phyloP scores from a whole-genome alignment of 116 monocot species.

The Thalassia testudinum region DNA sequence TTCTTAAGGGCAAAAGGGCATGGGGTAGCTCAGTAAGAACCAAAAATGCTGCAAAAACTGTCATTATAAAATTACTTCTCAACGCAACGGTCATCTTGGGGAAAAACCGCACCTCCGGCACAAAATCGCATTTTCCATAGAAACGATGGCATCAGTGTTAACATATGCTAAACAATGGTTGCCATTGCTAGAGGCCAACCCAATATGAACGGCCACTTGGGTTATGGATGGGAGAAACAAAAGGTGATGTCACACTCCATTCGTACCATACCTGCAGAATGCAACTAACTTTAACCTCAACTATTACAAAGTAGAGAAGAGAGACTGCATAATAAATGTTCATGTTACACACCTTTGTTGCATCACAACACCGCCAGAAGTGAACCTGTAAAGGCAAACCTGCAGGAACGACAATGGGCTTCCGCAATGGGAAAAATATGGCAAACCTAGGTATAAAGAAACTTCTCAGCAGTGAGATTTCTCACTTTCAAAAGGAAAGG shows the following conservation, averaged over 20 bases:
- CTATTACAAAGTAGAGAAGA: background rate
- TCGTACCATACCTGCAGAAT: conserved; percentile 83
- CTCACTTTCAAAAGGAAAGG: background rate
- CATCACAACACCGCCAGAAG: conserved; percentile 67
- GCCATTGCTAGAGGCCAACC: conserved; percentile 48
- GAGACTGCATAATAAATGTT: background rate
- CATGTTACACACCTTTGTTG: conserved; percentile 41
- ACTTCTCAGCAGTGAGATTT: background rate
- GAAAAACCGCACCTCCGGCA: too few species aligned
- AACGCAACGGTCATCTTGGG: too few species aligned
- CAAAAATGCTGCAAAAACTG: too few species aligned
- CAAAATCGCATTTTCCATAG: too few species aligned
- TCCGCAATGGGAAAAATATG: conserved; percentile 76
- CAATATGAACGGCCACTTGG: conserved; percentile 76
- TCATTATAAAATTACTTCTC: too few species aligned
- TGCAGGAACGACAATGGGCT: conserved; percentile 34
- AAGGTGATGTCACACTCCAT: conserved; percentile 73
- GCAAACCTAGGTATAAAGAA: conserved; percentile 50
- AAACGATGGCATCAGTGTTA: too few species aligned
- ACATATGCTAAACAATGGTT: too few species aligned
- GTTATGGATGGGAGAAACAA: conserved; percentile 65
- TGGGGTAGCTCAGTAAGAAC: too few species aligned
- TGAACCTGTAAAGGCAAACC: conserved; percentile 56
- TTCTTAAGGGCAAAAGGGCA: too few species aligned
- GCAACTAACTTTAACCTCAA: background rate